Base-by-base conservation (phyloP, 2,329 filamentous ascomycete species). In the Aureobasidium mangrovei region DNA sequence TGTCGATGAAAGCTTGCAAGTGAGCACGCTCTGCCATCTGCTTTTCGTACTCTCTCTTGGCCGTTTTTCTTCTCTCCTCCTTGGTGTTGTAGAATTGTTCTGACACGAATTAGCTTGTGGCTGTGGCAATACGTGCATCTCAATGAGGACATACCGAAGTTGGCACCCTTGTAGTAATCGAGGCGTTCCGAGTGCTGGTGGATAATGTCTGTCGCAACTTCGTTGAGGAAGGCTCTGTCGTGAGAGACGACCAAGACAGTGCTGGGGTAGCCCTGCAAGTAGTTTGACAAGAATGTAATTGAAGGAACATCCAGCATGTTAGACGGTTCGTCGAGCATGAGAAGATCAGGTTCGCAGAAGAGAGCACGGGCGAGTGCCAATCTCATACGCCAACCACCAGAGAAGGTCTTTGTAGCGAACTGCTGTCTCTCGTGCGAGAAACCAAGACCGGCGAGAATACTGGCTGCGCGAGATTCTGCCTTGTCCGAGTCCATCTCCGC, bases 301-400 rank as follows among this genome's bases (percentile, higher is more conserved):
- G 93, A 97, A n/a, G 93, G 93, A 56, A 98, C 93, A 73, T 97
- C 93, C 88, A 98, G 90, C 91, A 97, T 97, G 83, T 97, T 97
- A 54, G 91, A 97, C 74, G 93, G 93, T 83, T 98, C 93, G 76
- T 98, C 93, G 63, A 98, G 89, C 69, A 98, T 80, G 57, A 98
- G 75, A 51, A 98, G 77, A 72, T 98, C 93, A 41, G 93, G 93
- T 70, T 98, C 93, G 74, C 93, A 98, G 77, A 98, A 98, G 35
- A 98, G 81, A 10, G 93, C 93, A 79, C 93, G 80, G 9, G 93
- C 93, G 59, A 98, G 79, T 10, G 93, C 93, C 65, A 98, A 75
- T 77, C 93, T 86, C 93, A 98, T 98, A 72, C 93, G 84, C 93
- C 93, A 98, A 86, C 93, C 93, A 79, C 93, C 93, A 52, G 93